These are phyloP conservation scores for Podila epicladia DNA, from an alignment of 192 early-diverging fungal genomes.

Conservation along the genomic window DNA sequence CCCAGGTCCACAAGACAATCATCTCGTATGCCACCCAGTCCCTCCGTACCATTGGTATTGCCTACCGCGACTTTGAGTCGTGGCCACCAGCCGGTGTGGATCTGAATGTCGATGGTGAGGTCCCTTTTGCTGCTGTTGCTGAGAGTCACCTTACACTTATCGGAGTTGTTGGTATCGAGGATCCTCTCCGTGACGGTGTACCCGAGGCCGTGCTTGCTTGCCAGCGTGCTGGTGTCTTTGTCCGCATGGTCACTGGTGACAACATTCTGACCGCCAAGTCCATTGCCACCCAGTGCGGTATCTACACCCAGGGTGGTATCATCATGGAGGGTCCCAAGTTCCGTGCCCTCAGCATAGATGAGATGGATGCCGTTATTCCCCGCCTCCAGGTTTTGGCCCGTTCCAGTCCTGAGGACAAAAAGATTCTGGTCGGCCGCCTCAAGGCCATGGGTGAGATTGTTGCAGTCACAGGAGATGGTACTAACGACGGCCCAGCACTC, in stretches of 20 bases:
- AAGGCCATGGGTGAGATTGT: constrained; percentile 94
- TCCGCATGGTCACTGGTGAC: constrained; percentile 99
- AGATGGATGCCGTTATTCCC: constrained; percentile 94
- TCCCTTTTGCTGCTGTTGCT: constrained; percentile 60
- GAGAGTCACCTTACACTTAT: constrained; percentile 74
- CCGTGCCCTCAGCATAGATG: constrained; percentile 79
- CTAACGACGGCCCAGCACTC: constrained; percentile 98
- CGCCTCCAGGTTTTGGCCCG: constrained; percentile 95
- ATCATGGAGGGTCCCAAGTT: constrained; percentile 97
- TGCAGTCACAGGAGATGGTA: constrained; percentile 99
- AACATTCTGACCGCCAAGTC: constrained; percentile 92
- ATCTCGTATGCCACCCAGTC: constrained; percentile 79
- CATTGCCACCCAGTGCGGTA: constrained; percentile 95
- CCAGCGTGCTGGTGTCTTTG: constrained; percentile 90
- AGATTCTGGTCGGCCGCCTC: constrained; percentile 90
- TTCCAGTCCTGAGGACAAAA: constrained; percentile 95
- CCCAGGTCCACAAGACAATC: constrained; percentile 62
- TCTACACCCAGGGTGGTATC: constrained; percentile 86
- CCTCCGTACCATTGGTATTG: constrained; percentile 91
- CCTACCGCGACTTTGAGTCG: constrained; percentile 83
- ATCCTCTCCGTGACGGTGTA: constrained; percentile 96
- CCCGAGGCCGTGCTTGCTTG: constrained; percentile 90
- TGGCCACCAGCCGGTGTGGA: constrained; percentile 56
- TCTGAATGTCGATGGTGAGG: constrained; percentile 61
- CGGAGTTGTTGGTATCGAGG: constrained; percentile 96